Evolutionary conservation across 164 flowering plant species (phyloP).

Genomic region (Sedum album): DNA sequence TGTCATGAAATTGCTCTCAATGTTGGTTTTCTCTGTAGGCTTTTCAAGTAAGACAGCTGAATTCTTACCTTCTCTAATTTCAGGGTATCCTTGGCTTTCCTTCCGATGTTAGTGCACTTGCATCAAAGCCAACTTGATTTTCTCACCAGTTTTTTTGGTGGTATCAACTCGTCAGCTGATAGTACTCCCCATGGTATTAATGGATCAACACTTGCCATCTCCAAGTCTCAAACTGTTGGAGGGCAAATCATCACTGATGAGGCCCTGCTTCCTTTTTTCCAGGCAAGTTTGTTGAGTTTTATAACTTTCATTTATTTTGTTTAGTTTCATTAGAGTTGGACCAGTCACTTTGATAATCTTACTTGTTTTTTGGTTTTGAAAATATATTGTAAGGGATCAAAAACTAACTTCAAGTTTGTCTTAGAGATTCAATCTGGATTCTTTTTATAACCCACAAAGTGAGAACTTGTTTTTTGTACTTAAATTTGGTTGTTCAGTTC

Average conservation of each 20-base stretch:
- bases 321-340: background rate
- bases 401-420: slow-evolving; percentile 1
- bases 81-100: slow-evolving; percentile 69
- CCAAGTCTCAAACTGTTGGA: slow-evolving; percentile 19
- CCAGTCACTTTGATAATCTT: background rate
- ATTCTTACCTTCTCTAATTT: slow-evolving; percentile 6
- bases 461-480: background rate
- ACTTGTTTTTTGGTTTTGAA: no score
- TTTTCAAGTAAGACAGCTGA: background rate
- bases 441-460: background rate
- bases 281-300: slow-evolving; percentile 41
- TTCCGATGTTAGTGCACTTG: slow-evolving; percentile 80
- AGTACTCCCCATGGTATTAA: slow-evolving; percentile 25
- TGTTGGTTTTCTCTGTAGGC: background rate
- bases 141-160: slow-evolving; percentile 65
- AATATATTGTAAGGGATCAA: no score
- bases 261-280: slow-evolving; percentile 95
- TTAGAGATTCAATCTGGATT: no score
- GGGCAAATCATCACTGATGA: slow-evolving; percentile 47
- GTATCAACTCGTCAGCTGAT: slow-evolving; percentile 24
- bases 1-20: background rate
- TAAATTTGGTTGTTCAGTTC: no score
- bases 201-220: slow-evolving; percentile 23
- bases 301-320: background rate
- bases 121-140: slow-evolving; percentile 96